These are phyloP conservation scores for Daldinia childiae DNA, from an alignment of 495 filamentous ascomycete species.

Conservation along the genomic window DNA sequence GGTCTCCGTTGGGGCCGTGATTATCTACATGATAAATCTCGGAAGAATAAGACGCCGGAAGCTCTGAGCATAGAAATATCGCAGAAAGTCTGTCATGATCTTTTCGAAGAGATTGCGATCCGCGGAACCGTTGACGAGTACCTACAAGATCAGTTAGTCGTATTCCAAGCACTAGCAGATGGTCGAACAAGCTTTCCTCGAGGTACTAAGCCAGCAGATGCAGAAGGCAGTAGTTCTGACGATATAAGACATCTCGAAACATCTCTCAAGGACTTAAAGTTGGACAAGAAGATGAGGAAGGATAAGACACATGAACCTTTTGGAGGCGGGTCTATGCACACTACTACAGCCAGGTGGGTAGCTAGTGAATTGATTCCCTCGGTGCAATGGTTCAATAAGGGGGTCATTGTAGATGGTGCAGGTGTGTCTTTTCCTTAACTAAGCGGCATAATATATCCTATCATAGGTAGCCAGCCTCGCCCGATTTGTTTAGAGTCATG, in stretches of 20 bases:
- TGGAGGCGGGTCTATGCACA: slow-evolving; percentile 61
- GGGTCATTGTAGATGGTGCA: background rate
- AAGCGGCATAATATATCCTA: background rate
- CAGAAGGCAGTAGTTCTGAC: background rate
- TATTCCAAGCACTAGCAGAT: slow-evolving; percentile 79
- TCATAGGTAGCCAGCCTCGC: background rate
- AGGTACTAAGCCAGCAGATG: slow-evolving; percentile 1
- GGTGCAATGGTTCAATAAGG: slow-evolving; percentile 67
- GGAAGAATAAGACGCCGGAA: slow-evolving; percentile 56
- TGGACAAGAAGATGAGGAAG: slow-evolving; percentile 4
- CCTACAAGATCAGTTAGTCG: slow-evolving; percentile 81
- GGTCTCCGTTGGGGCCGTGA: slow-evolving; percentile 74
- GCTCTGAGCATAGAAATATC: slow-evolving; percentile 53
- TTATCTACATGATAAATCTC: slow-evolving; percentile 59
- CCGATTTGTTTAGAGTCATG: background rate
- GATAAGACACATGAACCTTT: slow-evolving; percentile 57
- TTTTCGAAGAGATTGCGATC: slow-evolving; percentile 65
- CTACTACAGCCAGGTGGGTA: slow-evolving; percentile 63
- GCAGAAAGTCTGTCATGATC: slow-evolving; percentile 62
- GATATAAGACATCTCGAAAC: background rate
- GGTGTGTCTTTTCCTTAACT: slow-evolving; percentile 37
- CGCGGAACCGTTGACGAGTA: slow-evolving; percentile 72
- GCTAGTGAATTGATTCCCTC: slow-evolving; percentile 71
- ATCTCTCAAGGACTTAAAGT: background rate
- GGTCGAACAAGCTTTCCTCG: slow-evolving; percentile 58